Evolutionary conservation across 306 rosid genomes (phyloP).

Genomic region (Fragaria vesca): DNA sequence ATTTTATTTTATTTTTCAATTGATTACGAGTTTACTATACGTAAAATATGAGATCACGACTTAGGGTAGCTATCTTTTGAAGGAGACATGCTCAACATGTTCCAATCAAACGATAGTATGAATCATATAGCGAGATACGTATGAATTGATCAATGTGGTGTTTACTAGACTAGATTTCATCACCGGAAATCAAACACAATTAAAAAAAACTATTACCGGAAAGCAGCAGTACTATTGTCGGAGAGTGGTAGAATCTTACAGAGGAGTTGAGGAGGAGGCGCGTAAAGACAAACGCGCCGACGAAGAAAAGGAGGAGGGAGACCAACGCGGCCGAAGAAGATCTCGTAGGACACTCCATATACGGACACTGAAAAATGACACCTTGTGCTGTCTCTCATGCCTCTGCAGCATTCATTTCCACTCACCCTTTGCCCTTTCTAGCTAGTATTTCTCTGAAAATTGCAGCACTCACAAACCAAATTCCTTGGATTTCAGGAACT

Average conservation of each 20-base stretch:
- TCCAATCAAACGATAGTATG: no score
- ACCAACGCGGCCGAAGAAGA: constrained; percentile 24
- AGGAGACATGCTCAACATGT: not conserved
- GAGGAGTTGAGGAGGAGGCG: constrained; percentile 38
- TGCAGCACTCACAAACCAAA: not conserved
- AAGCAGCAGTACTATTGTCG: no score
- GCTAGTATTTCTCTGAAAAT: not conserved
- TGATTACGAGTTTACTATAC: no score
- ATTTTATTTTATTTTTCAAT: no score
- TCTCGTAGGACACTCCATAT: constrained; percentile 44
- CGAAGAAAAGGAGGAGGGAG: constrained; percentile 41
- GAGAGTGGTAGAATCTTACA: constrained; percentile 38
- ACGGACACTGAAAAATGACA: constrained; percentile 26
- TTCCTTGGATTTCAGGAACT: constrained; percentile 3
- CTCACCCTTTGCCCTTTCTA: not conserved
- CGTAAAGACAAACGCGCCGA: constrained; percentile 57
- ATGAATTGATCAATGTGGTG: no score
- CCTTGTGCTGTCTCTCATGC: not conserved
- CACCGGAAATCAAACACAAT: not conserved
- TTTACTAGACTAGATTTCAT: no score
- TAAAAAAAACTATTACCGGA: no score
- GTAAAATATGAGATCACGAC: not conserved
- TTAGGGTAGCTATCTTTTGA: not conserved
- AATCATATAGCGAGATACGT: no score
- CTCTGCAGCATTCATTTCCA: not conserved